phyloP scores from a whole-genome alignment of 2,329 filamentous ascomycete genomes.

The Sporothrix sp. region DNA sequence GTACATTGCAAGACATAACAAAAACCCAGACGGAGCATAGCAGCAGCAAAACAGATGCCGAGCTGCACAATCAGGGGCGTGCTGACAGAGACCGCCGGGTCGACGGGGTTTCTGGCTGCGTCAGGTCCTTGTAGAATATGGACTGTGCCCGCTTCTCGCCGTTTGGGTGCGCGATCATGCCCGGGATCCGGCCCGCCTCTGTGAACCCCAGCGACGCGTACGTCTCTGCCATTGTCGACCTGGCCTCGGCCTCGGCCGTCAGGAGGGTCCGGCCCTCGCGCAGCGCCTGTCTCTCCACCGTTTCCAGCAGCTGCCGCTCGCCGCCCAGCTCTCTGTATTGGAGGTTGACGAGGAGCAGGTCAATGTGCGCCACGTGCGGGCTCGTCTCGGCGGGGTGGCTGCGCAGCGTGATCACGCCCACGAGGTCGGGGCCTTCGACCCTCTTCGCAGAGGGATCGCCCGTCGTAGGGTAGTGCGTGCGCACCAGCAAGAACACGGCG shows the following conservation, averaged over 20 bases:
- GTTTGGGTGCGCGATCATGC: constrained; percentile 39
- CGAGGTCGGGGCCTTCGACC: constrained; percentile 35
- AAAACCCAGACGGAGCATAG: too few relatives aligned
- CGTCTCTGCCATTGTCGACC: constrained; percentile 37
- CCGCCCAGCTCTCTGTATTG: constrained; percentile 41
- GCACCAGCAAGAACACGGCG: constrained; percentile 42
- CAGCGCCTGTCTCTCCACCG: constrained; percentile 46
- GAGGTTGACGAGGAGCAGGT: constrained; percentile 49
- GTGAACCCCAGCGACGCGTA: constrained; percentile 49
- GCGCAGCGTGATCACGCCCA: constrained; percentile 47
- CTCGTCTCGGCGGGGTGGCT: constrained; percentile 46
- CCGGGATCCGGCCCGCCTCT: constrained; percentile 45
- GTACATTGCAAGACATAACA: too few relatives aligned
- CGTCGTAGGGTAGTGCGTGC: constrained; percentile 17
- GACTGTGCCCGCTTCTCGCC: constrained; percentile 39
- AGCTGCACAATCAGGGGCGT: too few relatives aligned
- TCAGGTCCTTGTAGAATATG: constrained; percentile 51
- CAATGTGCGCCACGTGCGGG: constrained; percentile 42
- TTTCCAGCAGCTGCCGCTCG: constrained; percentile 40
- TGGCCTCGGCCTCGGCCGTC: constrained; percentile 37
- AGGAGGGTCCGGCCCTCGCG: constrained; percentile 40
- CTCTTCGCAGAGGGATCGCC: constrained; percentile 22
- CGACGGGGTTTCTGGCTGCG: not conserved
- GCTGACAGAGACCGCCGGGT: too few relatives aligned
- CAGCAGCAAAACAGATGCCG: too few relatives aligned